Percentiles rank a stretch among this genome's conserved stretches.
phyloP scores from a whole-genome alignment of 495 filamentous ascomycete species.

The Penicillium pulvis region DNA sequence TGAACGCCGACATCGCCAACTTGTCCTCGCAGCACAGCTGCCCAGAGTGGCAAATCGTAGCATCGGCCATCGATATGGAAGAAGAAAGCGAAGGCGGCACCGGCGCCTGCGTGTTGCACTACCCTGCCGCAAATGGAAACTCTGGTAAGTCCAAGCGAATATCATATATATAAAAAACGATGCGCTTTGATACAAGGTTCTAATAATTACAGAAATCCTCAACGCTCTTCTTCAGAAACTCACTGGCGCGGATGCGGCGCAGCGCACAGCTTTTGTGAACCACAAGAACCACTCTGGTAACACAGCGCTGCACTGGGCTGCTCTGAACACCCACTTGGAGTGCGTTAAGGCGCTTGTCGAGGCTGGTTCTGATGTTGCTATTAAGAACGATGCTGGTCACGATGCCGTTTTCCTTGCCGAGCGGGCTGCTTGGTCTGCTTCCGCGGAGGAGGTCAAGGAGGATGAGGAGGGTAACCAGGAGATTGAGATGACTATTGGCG shows the following conservation, averaged over 20 bases:
- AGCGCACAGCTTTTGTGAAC: conserved; percentile 56
- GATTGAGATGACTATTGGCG: conserved; percentile 35
- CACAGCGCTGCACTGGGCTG: conserved; percentile 90
- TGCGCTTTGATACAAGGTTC: not conserved
- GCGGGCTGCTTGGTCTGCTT: conserved; percentile 51
- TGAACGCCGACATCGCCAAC: conserved; percentile 59
- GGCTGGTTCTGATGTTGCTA: conserved; percentile 70
- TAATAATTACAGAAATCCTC: conserved; percentile 45
- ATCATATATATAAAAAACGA: not conserved
- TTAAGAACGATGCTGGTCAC: conserved; percentile 79
- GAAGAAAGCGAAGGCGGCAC: conserved; percentile 63
- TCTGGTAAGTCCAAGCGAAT: conserved; percentile 51
- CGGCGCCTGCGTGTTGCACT: conserved; percentile 68
- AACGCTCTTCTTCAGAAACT: conserved; percentile 46
- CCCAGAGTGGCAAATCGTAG: conserved; percentile 58
- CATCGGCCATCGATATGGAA: conserved; percentile 65
- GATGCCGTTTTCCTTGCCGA: conserved; percentile 86
- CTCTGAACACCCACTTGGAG: conserved; percentile 80
- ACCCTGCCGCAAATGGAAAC: conserved; percentile 88
- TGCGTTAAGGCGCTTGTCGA: conserved; percentile 74
- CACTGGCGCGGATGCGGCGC: conserved; percentile 30
- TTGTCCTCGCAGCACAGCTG: conserved; percentile 57
- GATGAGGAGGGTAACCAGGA: conserved; percentile 28
- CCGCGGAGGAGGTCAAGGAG: conserved; percentile 26
- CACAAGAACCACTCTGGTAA: conserved; percentile 77